Conservation (phyloP, 306 rosid species). For the Styphnolobium japonicum region DNA sequence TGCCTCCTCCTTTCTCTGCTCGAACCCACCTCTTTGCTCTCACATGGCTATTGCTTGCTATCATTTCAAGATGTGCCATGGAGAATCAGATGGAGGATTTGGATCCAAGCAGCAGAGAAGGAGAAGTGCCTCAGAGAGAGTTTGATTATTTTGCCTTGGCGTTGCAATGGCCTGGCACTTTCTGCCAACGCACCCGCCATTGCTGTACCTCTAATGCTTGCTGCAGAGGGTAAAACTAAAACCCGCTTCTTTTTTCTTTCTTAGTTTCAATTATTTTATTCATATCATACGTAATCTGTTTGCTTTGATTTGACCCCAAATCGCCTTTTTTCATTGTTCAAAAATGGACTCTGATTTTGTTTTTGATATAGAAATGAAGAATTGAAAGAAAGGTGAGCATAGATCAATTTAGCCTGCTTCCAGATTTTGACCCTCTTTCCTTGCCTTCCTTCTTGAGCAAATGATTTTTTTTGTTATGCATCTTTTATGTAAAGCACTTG, state of each 20-base stretch:
- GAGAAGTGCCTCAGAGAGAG: constrained; percentile 49
- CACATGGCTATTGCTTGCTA: constrained; percentile 9
- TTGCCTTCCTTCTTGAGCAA: background rate
- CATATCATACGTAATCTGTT: background rate
- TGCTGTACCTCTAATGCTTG: constrained; percentile 84
- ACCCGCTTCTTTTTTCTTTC: background rate
- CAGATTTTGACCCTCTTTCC: background rate
- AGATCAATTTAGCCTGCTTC: background rate
- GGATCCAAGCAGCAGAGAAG: constrained; percentile 1
- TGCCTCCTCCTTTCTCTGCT: constrained; percentile 2
- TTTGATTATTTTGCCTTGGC: constrained; percentile 85
- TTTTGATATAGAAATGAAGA: background rate
- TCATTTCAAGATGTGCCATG: background rate
- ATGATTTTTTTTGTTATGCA: background rate
- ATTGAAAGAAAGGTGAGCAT: background rate
- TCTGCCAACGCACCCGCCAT: constrained; percentile 43
- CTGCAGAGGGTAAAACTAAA: constrained; percentile 66
- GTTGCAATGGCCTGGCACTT: constrained; percentile 86
- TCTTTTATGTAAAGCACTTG: background rate
- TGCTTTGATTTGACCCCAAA: background rate
- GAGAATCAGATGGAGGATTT: background rate
- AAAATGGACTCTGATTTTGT: background rate
- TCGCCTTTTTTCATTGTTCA: background rate
- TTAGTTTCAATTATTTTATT: background rate
- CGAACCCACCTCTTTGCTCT: background rate